A percentile compares a stretch with the other conserved stretches of the same genome.
Evolutionary conservation across 257 asterid genomes (phyloP).

Genomic region (Nemophila menziesii): DNA sequence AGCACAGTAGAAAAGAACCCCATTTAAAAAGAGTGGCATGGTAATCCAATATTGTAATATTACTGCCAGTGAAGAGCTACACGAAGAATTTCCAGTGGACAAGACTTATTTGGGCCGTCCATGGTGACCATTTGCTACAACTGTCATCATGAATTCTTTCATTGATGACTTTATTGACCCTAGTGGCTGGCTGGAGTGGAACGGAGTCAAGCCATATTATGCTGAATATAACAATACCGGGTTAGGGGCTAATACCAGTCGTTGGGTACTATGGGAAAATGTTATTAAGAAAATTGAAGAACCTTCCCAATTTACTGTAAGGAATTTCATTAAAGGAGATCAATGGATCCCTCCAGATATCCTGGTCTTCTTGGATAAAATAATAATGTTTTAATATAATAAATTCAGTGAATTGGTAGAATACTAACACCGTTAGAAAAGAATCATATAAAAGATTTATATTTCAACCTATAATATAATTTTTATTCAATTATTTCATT

Average conservation of each 20-base stretch:
- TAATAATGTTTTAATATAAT: no score
- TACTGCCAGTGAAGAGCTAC: neutral
- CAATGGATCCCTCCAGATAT: conserved; percentile 7
- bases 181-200: neutral
- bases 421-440: no score
- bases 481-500: no score
- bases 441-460: no score
- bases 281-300: neutral
- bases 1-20: neutral
- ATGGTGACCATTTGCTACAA: neutral
- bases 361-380: neutral
- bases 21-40: neutral
- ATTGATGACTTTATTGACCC: neutral
- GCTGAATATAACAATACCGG: conserved; percentile 6
- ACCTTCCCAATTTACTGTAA: neutral
- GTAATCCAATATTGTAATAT: conserved; percentile 6
- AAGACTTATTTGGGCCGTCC: conserved; percentile 13
- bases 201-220: neutral
- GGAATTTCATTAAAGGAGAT: conserved; percentile 4
- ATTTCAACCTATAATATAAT: no score
- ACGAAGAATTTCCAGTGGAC: fast-evolving
- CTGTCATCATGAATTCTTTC: neutral
- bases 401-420: no score
- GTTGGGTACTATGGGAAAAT: conserved; percentile 3
- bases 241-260: neutral